Percentiles rank a stretch among this genome's conserved stretches.
Evolutionary conservation across 805 yeast genomes (phyloP).

Genomic region (Metschnikowia gelsemii): DNA sequence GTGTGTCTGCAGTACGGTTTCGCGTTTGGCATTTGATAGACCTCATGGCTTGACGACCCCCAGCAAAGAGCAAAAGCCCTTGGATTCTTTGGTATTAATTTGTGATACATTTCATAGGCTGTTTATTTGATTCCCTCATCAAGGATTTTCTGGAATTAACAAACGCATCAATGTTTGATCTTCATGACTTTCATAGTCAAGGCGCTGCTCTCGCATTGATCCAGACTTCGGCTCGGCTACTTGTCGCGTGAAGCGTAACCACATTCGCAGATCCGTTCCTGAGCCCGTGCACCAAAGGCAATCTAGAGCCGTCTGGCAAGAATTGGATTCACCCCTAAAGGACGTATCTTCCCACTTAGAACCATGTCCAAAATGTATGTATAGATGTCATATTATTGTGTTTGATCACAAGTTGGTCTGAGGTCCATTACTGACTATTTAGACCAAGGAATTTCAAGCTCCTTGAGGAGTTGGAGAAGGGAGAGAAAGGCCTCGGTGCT

Average conservation of each 20-base stretch:
- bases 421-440: slow-evolving; percentile 17
- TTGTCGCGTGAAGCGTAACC: slow-evolving; percentile 5
- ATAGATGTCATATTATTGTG: background rate
- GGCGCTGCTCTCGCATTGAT: background rate
- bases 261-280: slow-evolving; percentile 7
- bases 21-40: too few species aligned
- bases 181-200: background rate
- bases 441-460: slow-evolving; percentile 93
- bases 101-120: too few species aligned
- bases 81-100: too few species aligned
- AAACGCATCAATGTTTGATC: too few species aligned
- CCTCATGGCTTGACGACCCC: too few species aligned
- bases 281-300: slow-evolving; percentile 10
- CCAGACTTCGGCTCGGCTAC: background rate
- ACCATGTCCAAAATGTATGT: slow-evolving; percentile 51
- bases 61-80: too few species aligned
- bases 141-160: too few species aligned
- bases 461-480: slow-evolving; percentile 94
- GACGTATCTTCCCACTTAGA: slow-evolving; percentile 1
- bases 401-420: too few species aligned
- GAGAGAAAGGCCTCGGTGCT: slow-evolving; percentile 96
- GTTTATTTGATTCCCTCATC: too few species aligned
- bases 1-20: slow-evolving; percentile 7
- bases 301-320: background rate
- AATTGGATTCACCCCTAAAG: background rate